Evolutionary conservation across 2,329 filamentous ascomycete species (phyloP), one percentile per base, ranked within the genome.

Genomic region (Clonostachys solani): DNA sequence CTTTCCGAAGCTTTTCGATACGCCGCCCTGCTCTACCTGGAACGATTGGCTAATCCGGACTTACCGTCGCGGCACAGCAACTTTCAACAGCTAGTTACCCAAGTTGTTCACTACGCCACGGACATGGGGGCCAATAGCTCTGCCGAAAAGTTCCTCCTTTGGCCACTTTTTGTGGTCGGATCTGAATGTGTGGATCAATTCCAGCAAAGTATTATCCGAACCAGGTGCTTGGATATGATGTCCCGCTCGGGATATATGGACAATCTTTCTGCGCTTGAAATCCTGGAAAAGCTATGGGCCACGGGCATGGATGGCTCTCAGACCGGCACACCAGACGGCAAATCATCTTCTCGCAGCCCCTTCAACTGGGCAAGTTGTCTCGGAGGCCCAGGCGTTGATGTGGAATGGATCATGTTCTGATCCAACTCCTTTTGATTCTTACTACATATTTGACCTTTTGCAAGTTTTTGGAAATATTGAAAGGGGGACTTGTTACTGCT

Each of bases 1-100:
- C 86, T 96, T 44, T 95, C 89, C 17, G 90, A 96, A 64, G 87
- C 87, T 12, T 96, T 96, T 75, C 87, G 92, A 16, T 91, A 94
- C 64, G 85, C 91, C 0, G 92, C 91, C 0, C 77, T 96, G 34
- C 78, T 96, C 12, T 96, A 96, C 71, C 92, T 87, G 10, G 90
- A 95, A 69, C 87, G 92, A 5, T 81, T 96, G 19, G 90, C 88
- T 3, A 84, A 86, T 54, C 92, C 91, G 0, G 78, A 80, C 47
- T 71, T 89, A 3, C 82, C 89, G 3, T 87, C 88, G 0, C 79
- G 78, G 15, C 81, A 92, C 59, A 81, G 83, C 56, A 87, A 86
- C 61, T 91, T 96, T 67, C 89, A 95, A 64, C 85, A 84, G 54
- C 78, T 95, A 17, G 91, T 96, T 47, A 83, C 83, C 59, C 84